Evolutionary conservation across 177 flowering plant genomes (phyloP), one percentile per base, ranked within the genome.

Genomic region (Vitis hybrid): DNA sequence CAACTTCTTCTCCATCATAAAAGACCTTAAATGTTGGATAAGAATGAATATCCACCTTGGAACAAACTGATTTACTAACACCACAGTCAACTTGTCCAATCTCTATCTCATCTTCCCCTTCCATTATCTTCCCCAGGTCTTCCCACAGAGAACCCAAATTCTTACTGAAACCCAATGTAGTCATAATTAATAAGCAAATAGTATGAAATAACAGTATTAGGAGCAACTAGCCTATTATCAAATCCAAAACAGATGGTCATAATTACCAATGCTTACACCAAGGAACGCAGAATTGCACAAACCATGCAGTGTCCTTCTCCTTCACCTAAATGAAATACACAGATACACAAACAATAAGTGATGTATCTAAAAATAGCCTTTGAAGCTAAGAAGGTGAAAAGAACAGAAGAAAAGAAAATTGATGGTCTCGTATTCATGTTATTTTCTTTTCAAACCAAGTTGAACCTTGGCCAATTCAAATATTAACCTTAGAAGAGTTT

Each of bases 241-340:
- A 15, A 13, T 20, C 29, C 20, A 49, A 61, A 9, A 19, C 11
- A 61, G 51, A 10, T 6, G 66, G 19, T 20, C 72, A 22, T 33
- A 58, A 57, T 85, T 87, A 96, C 99, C 99, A 96, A 77, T 96
- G 90, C 81, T 96, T 95, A 74, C 99, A 95, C 99, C 99, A 95
- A 50, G 98, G 99, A 64, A 96, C 99, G 66, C 98, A 92, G 75
- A 96, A 96, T 68, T 85, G 75, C 55, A 96, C 93, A 80, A 96
- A 92, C 99, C 98, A 96, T 12, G 88, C 93, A 20, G 98, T 93
- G 64, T 90, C 97, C 74, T 96, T 96, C 85, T 96, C 99, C 81
- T 92, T 92, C 74, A 95, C 86, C 99, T 95, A 68, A 68, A 73
- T 49, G 59, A 63, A 48, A 73, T 26, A 26, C 69, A 66, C 51